Conservation (phyloP, 768 basidiomycete species). For the Tulasnella sp. region DNA sequence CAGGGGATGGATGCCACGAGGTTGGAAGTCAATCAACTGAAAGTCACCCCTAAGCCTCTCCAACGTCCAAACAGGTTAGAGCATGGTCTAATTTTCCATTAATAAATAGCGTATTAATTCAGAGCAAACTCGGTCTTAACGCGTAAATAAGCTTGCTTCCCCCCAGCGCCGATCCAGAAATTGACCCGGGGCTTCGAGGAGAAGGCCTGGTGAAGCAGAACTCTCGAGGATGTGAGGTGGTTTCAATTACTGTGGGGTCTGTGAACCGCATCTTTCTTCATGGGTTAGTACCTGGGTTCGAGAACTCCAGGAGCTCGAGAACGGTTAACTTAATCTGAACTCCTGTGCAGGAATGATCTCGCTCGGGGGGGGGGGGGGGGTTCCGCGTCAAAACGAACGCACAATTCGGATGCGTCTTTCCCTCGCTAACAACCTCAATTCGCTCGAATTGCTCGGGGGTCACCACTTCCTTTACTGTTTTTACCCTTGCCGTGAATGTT, state of each 20-base stretch:
- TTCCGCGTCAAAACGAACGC: neutral
- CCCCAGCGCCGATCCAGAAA: neutral
- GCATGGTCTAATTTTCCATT: no score
- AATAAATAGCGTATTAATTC: no score
- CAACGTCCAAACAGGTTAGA: no score
- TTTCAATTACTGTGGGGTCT: conserved; percentile 13
- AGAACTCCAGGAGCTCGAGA: neutral
- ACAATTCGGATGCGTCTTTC: conserved; percentile 3
- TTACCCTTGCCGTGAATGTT: conserved; percentile 12
- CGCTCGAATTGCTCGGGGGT: conserved; percentile 12
- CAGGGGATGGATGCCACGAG: no score
- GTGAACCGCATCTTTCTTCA: neutral
- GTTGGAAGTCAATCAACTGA: no score
- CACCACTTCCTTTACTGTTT: neutral
- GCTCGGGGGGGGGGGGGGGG: neutral
- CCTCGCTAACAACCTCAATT: conserved; percentile 3
- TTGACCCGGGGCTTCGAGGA: neutral
- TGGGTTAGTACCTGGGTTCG: neutral
- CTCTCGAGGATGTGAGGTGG: neutral
- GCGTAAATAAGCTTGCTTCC: neutral
- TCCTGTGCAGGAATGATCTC: neutral
- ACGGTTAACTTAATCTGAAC: neutral
- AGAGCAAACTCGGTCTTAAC: conserved; percentile 5
- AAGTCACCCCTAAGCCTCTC: no score
- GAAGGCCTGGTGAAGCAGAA: neutral